Evolutionary conservation across 352 stramenopile genomes (phyloP), one percentile per base, ranked within the genome.

Genomic region (Pythium rhizo-oryzae): DNA sequence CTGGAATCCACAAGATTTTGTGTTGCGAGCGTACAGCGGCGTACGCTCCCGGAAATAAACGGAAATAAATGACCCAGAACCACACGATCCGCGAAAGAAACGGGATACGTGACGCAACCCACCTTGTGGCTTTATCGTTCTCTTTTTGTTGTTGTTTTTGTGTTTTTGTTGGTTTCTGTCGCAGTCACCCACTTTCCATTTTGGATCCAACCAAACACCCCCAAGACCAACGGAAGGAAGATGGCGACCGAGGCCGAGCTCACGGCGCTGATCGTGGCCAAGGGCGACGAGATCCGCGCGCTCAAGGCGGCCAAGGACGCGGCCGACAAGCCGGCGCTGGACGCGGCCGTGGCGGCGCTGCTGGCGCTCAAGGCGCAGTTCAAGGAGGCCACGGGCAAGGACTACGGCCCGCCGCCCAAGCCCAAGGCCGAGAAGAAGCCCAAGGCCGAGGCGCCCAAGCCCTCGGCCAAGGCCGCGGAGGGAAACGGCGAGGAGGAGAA

Each of bases 361-460:
- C 67, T 93, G 67, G 74, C 85, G 68, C 79, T 95, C 57, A 95
- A 95, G 73, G 64, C 66, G 52, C 69, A 92, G 71, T 95, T 92
- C 66, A 91, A 95, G 72, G 74, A 80, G 39, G 70, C 84, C 15
- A 93, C 85, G 39, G 87, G 87, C 59, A 80, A 87, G 54, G 83
- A 90, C 62, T 95, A 85, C 33, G 85, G 76, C 7, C 82, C 85
- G 41, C 87, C 87, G 24, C 62, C 76, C 39, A 85, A 86, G 75
- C 54, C 82, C 57, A 90, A 92, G 75, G 82, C 84, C 66, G 70
- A 87, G 23, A 89, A 87, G 72, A 87, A 88, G 41, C 18, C 44
- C 44, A 51, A 24, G 44, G 43, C 43, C 12, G 43, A 19, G 0
- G 24, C 19, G 59, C 33, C 30, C 7, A 46, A 47, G 44, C 16